phyloP scores from a whole-genome alignment of 106 monocot species.

The Dioscorea alata region DNA sequence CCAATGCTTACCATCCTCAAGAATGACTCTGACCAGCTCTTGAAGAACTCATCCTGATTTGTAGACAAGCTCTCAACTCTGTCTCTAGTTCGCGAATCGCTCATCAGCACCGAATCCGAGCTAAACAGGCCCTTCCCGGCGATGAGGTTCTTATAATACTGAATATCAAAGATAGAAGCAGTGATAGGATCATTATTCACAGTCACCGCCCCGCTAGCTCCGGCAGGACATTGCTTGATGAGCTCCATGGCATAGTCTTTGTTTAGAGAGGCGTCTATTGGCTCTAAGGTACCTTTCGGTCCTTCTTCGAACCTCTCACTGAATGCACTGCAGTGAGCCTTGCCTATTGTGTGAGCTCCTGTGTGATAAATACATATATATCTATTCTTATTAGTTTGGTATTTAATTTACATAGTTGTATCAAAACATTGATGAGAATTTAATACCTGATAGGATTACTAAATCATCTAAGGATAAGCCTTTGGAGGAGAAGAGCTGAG shows the following conservation, averaged over 20 bases:
- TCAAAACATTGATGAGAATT: background rate
- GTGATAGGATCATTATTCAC: conserved; percentile 45
- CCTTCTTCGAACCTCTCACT: conserved; percentile 39
- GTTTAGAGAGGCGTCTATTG: conserved; percentile 38
- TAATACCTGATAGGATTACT: conserved; percentile 57
- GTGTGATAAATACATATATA: background rate
- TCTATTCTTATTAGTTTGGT: background rate
- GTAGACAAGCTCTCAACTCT: conserved; percentile 29
- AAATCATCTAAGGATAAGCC: conserved; percentile 61
- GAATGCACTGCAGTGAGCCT: conserved; percentile 58
- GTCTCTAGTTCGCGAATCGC: conserved; percentile 30
- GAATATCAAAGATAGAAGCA: conserved; percentile 46
- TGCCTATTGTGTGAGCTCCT: conserved; percentile 77
- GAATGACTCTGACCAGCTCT: conserved; percentile 62
- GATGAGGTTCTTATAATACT: conserved; percentile 55
- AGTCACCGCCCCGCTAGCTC: conserved; percentile 10
- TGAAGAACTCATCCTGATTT: conserved; percentile 52
- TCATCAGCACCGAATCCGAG: conserved; percentile 41
- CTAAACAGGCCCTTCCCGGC: conserved; percentile 38
- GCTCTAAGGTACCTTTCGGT: conserved; percentile 20
- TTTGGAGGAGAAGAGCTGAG: conserved; percentile 54
- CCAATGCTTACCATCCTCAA: conserved; percentile 43
- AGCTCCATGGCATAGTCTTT: conserved; percentile 41
- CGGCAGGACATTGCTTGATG: conserved; percentile 26
- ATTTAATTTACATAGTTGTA: background rate